These are phyloP conservation scores for Acanthamoeba sp. DNA, from an alignment of 208 protist species.

Conservation along the genomic window DNA sequence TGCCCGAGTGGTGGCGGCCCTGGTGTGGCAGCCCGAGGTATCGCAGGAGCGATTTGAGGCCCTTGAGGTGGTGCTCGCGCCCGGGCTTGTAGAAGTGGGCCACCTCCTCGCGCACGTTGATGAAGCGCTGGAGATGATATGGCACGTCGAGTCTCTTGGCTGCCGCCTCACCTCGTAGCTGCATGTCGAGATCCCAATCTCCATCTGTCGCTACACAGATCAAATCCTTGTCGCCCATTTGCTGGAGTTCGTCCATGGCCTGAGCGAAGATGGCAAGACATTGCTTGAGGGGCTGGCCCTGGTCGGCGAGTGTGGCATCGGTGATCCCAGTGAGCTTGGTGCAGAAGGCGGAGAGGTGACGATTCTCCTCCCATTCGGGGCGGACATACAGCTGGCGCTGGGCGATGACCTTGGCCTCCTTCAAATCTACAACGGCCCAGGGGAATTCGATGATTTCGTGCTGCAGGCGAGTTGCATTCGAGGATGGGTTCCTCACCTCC, in stretches of 20 bases:
- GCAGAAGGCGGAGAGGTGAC: conserved; percentile 69
- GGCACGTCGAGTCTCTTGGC: conserved; percentile 3
- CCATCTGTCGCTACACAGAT: conserved; percentile 63
- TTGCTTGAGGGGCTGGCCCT: background rate
- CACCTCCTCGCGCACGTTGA: conserved; percentile 32
- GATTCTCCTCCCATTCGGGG: conserved; percentile 56
- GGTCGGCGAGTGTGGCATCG: conserved; percentile 8
- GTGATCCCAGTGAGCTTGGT: conserved; percentile 77
- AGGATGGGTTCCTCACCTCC: background rate
- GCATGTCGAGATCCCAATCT: conserved; percentile 31
- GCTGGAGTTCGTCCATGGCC: conserved; percentile 11
- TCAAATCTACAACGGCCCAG: conserved; percentile 58
- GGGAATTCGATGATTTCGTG: conserved; percentile 81
- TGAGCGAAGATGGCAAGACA: conserved; percentile 13
- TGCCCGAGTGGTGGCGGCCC: conserved; percentile 56
- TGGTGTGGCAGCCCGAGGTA: conserved; percentile 49
- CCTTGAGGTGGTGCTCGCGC: background rate
- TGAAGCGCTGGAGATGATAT: conserved; percentile 1
- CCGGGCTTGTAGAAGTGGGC: conserved; percentile 48
- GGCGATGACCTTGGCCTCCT: background rate
- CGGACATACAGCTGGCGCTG: conserved; percentile 51
- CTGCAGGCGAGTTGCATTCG: background rate
- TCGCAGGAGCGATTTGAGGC: conserved; percentile 34
- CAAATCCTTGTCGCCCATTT: background rate
- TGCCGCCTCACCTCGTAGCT: background rate